These are phyloP conservation scores for Perkinsus olseni DNA, from an alignment of 169 alveolate species.

Conservation along the genomic window DNA sequence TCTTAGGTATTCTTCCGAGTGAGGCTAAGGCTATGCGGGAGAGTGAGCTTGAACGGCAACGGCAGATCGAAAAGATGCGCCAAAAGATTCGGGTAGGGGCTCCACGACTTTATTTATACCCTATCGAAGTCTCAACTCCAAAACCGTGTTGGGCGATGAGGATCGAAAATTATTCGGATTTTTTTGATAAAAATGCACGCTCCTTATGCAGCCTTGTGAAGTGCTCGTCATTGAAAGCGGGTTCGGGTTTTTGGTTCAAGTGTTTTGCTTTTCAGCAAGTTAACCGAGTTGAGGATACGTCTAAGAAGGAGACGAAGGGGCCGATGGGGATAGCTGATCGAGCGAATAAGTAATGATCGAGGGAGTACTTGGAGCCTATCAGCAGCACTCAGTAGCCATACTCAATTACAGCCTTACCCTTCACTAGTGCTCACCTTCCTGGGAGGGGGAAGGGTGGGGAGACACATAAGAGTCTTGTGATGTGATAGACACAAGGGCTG, in stretches of 20 bases:
- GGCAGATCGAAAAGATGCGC: neutral
- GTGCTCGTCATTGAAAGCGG: too few relatives aligned
- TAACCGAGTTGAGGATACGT: neutral
- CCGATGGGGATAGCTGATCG: neutral
- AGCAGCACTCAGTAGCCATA: neutral
- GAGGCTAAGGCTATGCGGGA: neutral
- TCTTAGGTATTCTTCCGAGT: neutral
- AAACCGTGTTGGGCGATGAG: too few relatives aligned
- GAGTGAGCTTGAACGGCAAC: neutral
- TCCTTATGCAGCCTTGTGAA: too few relatives aligned
- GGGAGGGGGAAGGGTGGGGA: too few relatives aligned
- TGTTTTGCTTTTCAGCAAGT: neutral
- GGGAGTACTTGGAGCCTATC: neutral
- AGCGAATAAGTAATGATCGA: neutral
- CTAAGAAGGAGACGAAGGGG: neutral
- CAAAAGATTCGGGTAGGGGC: neutral
- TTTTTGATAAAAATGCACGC: too few relatives aligned
- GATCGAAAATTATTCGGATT: too few relatives aligned
- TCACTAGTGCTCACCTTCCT: too few relatives aligned
- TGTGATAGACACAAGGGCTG: too few relatives aligned
- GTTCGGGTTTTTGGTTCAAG: too few relatives aligned
- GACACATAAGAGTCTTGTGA: too few relatives aligned
- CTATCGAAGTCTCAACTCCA: too few relatives aligned
- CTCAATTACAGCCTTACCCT: neutral
- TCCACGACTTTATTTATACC: too few relatives aligned